Conservation (phyloP, 768 basidiomycete genomes). For the Hericium rajendrae region DNA sequence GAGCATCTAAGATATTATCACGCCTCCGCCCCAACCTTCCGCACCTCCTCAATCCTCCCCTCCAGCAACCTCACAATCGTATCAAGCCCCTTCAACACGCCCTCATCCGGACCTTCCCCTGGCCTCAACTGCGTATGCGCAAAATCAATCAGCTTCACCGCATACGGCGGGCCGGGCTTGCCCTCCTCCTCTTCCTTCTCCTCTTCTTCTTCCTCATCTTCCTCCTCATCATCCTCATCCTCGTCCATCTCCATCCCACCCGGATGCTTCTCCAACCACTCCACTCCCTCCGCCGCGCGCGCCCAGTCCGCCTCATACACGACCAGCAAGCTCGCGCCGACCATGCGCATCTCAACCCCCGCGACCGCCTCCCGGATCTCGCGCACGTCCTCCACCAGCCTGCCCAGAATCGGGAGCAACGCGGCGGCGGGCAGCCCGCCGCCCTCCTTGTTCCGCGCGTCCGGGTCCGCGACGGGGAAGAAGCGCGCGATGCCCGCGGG, state of each 20-base stretch:
- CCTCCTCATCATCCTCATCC: constrained; percentile 8
- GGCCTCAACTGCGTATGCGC: constrained; percentile 69
- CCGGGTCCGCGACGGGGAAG: constrained; percentile 46
- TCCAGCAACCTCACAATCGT: constrained; percentile 56
- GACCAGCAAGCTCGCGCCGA: constrained; percentile 73
- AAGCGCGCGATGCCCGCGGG: constrained; percentile 69
- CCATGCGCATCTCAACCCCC: constrained; percentile 62
- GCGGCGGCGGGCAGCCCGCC: constrained; percentile 46
- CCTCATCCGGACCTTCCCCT: constrained; percentile 69
- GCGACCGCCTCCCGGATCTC: constrained; percentile 42
- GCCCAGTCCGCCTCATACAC: constrained; percentile 60
- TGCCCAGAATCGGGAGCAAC: constrained; percentile 49
- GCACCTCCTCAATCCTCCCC: constrained; percentile 32
- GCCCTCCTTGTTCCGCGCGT: constrained; percentile 14
- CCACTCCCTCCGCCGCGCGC: constrained; percentile 5
- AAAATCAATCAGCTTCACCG: constrained; percentile 86
- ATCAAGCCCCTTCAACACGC: constrained; percentile 66
- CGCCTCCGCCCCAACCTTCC: not conserved
- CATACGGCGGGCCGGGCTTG: constrained; percentile 11
- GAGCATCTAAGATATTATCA: not conserved
- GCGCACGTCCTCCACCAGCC: constrained; percentile 41
- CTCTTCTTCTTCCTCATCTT: constrained; percentile 4
- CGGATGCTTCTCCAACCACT: constrained; percentile 5
- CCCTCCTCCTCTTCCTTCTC: constrained; percentile 1
- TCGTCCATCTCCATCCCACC: constrained; percentile 1